These are phyloP conservation scores for Phialemonium atrogriseum DNA, from an alignment of 2,329 filamentous ascomycete species.

Conservation along the genomic window DNA sequence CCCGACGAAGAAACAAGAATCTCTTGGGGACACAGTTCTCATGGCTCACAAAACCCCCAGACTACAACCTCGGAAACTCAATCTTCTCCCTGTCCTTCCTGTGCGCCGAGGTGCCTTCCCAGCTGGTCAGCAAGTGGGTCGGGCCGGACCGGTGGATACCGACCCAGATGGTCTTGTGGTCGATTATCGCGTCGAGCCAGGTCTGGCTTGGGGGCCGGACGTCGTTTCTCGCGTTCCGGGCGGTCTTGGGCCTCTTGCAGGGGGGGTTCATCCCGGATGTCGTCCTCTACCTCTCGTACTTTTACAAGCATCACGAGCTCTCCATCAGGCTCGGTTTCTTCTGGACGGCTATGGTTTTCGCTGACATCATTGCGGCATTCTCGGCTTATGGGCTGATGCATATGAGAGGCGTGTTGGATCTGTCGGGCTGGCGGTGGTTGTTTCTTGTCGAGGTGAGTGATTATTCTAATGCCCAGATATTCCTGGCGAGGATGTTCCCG, in stretches of 20 bases:
- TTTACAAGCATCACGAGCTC: constrained; percentile 23
- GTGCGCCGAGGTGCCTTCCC: constrained; percentile 51
- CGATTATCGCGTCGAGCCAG: constrained; percentile 22
- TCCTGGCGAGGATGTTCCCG: constrained; percentile 9
- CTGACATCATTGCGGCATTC: constrained; percentile 22
- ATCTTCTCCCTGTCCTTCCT: constrained; percentile 47
- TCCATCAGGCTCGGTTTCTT: constrained; percentile 24
- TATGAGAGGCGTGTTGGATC: constrained; percentile 21
- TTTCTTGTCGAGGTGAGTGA: constrained; percentile 43
- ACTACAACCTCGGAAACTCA: constrained; percentile 47
- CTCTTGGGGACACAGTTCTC: too few species aligned
- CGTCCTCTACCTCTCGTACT: constrained; percentile 25
- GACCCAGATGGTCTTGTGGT: constrained; percentile 25
- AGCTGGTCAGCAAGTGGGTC: constrained; percentile 48
- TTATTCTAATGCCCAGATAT: constrained; percentile 27
- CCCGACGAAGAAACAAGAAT: not conserved
- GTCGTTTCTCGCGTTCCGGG: constrained; percentile 21
- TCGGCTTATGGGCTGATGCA: constrained; percentile 24
- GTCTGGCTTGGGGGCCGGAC: constrained; percentile 18
- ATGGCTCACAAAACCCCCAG: constrained; percentile 13
- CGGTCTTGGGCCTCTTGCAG: constrained; percentile 23
- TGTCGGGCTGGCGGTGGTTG: constrained; percentile 32
- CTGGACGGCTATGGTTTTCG: constrained; percentile 21
- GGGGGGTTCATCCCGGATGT: constrained; percentile 27
- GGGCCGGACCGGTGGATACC: constrained; percentile 27